Percentiles rank a stretch among this genome's conserved stretches.
Evolutionary conservation across 768 basidiomycete genomes (phyloP).

Genomic region (Collybiopsis confluens): DNA sequence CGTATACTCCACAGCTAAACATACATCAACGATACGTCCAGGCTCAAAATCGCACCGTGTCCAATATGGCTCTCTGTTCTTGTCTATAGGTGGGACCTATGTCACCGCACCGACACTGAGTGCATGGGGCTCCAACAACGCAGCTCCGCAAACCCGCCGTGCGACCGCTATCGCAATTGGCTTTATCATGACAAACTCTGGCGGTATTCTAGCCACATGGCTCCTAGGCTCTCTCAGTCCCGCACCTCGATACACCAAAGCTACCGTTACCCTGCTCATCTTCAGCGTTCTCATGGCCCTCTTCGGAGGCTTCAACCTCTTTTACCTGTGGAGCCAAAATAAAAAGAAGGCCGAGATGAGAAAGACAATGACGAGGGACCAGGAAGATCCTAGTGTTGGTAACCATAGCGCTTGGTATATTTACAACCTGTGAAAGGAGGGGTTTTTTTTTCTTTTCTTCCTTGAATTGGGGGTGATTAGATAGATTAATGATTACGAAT

Average conservation of each 20-base stretch:
- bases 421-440: slow-evolving; percentile 20
- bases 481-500: too few relatives aligned
- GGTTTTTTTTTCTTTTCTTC: too few relatives aligned
- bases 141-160: slow-evolving; percentile 49
- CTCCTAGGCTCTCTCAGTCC: slow-evolving; percentile 37
- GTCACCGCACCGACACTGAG: slow-evolving; percentile 45
- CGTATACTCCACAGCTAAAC: neutral
- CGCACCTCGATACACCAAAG: slow-evolving; percentile 20
- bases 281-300: slow-evolving; percentile 16
- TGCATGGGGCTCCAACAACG: slow-evolving; percentile 63
- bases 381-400: slow-evolving; percentile 21
- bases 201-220: slow-evolving; percentile 62
- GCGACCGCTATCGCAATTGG: slow-evolving; percentile 56
- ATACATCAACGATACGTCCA: slow-evolving; percentile 8
- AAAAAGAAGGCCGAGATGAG: slow-evolving; percentile 20
- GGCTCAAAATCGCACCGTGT: slow-evolving; percentile 33
- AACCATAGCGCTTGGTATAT: slow-evolving; percentile 26
- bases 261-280: slow-evolving; percentile 6
- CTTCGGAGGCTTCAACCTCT: slow-evolving; percentile 18
- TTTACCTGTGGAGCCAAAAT: slow-evolving; percentile 21
- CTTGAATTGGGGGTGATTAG: too few relatives aligned
- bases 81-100: slow-evolving; percentile 50
- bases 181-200: slow-evolving; percentile 54
- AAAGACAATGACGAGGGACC: slow-evolving; percentile 11
- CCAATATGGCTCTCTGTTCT: slow-evolving; percentile 54